phyloP scores from a whole-genome alignment of 331 rosid species.

The Quercus phellos region DNA sequence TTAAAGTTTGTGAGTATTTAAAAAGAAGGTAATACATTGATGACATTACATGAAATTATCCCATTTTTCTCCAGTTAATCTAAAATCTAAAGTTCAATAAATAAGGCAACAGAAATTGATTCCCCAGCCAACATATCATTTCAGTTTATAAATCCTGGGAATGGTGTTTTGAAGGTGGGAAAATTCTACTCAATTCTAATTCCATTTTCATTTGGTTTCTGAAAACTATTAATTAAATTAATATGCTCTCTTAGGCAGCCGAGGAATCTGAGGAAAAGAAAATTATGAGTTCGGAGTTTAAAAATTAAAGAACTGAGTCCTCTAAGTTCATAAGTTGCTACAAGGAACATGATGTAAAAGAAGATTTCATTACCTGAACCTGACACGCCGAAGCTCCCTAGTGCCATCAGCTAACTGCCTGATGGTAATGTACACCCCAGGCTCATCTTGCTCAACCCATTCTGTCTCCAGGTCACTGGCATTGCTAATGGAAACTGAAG shows the following conservation, averaged over 20 bases:
- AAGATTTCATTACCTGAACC: conserved; percentile 63
- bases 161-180: no score
- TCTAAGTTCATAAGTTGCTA: neutral
- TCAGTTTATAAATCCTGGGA: no score
- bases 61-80: no score
- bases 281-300: neutral
- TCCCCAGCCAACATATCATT: no score
- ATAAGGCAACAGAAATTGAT: no score
- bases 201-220: neutral
- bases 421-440: conserved; percentile 84
- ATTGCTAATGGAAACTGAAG: conserved; percentile 63
- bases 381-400: conserved; percentile 82
- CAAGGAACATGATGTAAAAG: neutral
- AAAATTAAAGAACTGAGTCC: neutral
- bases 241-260: neutral
- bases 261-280: neutral
- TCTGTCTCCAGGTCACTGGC: conserved; percentile 71
- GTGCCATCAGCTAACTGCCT: conserved; percentile 74
- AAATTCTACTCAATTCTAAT: neutral
- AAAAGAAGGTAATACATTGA: no score
- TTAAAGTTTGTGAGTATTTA: neutral
- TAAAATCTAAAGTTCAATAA: no score
- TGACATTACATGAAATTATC: no score
- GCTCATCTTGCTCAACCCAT: conserved; percentile 86
- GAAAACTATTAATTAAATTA: neutral